These are phyloP conservation scores for Saccharomycopsis sp. DNA, from an alignment of 805 yeast genomes.

Conservation along the genomic window DNA sequence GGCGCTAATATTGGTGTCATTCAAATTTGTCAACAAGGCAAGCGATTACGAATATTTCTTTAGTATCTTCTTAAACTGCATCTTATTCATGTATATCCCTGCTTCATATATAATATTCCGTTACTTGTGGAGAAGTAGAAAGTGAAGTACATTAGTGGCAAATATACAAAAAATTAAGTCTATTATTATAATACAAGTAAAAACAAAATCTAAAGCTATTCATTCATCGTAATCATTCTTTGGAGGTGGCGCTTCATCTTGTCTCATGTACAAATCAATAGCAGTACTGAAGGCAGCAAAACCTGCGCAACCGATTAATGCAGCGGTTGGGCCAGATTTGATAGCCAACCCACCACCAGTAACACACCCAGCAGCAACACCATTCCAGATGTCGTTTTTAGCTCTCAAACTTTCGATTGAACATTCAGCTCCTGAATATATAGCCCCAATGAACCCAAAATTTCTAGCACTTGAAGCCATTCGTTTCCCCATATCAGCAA, in stretches of 20 bases:
- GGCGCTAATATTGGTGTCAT: conserved; percentile 15
- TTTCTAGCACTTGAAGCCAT: conserved; percentile 87
- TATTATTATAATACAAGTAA: background rate
- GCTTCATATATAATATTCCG: conserved; percentile 7
- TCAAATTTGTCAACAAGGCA: conserved; percentile 12
- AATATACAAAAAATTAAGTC: background rate
- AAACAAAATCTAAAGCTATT: conserved; percentile 8
- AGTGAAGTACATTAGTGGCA: background rate
- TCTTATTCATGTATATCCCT: conserved; percentile 8
- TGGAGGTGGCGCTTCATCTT: conserved; percentile 81
- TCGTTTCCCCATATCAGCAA: conserved; percentile 85
- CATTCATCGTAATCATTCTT: conserved; percentile 73
- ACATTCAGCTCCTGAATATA: conserved; percentile 91
- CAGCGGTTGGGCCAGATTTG: conserved; percentile 91
- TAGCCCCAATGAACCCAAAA: conserved; percentile 88
- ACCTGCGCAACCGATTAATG: conserved; percentile 90
- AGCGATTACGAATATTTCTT: conserved; percentile 6
- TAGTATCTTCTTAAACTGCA: background rate
- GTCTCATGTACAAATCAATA: conserved; percentile 75
- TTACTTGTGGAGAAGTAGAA: conserved; percentile 7
- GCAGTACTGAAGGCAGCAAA: conserved; percentile 94
- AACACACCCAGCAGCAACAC: conserved; percentile 87
- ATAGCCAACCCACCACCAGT: conserved; percentile 95
- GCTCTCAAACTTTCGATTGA: conserved; percentile 79
- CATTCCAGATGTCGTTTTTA: conserved; percentile 86